phyloP scores from a whole-genome alignment of 73 alveolate genomes.

The Effrenium voratum region DNA sequence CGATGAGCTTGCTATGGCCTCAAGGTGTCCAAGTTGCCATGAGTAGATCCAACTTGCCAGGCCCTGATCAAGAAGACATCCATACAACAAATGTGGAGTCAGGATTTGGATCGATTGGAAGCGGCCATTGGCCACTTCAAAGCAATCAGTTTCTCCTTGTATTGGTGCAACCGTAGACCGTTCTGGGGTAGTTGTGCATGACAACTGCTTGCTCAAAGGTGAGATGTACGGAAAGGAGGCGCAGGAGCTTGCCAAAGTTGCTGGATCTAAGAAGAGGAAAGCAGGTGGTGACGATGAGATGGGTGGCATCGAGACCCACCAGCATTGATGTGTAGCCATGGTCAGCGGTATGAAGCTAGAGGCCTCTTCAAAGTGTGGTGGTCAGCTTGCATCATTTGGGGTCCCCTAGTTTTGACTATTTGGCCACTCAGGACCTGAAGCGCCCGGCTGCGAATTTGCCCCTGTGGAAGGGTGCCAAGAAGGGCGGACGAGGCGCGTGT shows the following conservation, averaged over 20 bases:
- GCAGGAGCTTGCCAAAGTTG: background rate
- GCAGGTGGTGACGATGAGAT: constrained; percentile 40
- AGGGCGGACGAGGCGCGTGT: background rate
- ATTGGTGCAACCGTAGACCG: background rate
- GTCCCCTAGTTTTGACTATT: background rate
- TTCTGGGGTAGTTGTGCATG: background rate
- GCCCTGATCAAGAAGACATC: constrained; percentile 45
- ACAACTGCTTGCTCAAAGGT: background rate
- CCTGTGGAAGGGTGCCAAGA: constrained; percentile 60
- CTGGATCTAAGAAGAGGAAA: constrained; percentile 51
- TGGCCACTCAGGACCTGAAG: constrained; percentile 31
- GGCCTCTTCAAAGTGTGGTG: too few relatives aligned
- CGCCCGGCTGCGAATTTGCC: constrained; percentile 39
- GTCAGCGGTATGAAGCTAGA: too few relatives aligned
- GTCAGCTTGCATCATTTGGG: too few relatives aligned
- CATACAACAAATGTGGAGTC: constrained; percentile 65
- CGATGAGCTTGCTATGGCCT: constrained; percentile 44
- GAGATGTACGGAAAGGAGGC: constrained; percentile 46
- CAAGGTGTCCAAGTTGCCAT: background rate
- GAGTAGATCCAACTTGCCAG: background rate
- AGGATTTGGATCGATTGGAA: constrained; percentile 49
- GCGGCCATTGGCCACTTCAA: background rate
- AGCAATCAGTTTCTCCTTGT: background rate
- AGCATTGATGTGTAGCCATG: too few relatives aligned
- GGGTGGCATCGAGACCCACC: background rate